phyloP scores from a whole-genome alignment of 176 grass and related monocot genomes.

The Rhynchospora tenuis region DNA sequence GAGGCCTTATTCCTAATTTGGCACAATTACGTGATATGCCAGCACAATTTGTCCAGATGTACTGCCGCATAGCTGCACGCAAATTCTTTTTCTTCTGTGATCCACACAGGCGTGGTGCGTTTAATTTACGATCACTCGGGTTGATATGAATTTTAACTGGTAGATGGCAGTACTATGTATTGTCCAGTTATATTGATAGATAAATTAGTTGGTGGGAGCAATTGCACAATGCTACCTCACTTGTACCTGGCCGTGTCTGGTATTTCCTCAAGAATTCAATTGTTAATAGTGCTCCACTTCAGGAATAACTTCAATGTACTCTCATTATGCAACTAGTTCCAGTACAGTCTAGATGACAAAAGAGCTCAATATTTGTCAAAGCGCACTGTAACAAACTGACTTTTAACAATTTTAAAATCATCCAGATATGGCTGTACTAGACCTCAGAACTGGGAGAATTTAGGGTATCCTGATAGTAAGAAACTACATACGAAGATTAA shows the following conservation, averaged over 20 bases:
- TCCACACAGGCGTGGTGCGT: conserved; percentile 77
- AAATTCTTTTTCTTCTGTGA: conserved; percentile 99
- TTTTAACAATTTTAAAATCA: neutral
- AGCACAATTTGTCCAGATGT: conserved; percentile 89
- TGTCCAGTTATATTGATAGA: neutral
- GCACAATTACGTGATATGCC: conserved; percentile 95
- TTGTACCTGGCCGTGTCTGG: neutral
- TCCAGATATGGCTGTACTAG: neutral
- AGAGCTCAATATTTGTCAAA: neutral
- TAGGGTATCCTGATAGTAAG: neutral
- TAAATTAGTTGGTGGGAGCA: neutral
- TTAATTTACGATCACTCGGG: neutral
- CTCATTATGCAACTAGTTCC: neutral
- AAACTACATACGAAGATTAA: neutral
- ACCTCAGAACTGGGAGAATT: neutral
- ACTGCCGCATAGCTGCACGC: conserved; percentile 96
- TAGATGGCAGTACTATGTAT: neutral
- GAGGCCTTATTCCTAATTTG: conserved; percentile 94
- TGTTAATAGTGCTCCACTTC: neutral
- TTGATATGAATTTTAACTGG: neutral
- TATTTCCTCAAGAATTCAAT: neutral
- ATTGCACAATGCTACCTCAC: neutral
- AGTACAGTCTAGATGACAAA: neutral
- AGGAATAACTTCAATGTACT: neutral
- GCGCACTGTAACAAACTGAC: neutral